Evolutionary conservation across 495 filamentous ascomycete genomes (phyloP), one percentile per base, ranked within the genome.

Genomic region (Clohesyomyces aquaticus): DNA sequence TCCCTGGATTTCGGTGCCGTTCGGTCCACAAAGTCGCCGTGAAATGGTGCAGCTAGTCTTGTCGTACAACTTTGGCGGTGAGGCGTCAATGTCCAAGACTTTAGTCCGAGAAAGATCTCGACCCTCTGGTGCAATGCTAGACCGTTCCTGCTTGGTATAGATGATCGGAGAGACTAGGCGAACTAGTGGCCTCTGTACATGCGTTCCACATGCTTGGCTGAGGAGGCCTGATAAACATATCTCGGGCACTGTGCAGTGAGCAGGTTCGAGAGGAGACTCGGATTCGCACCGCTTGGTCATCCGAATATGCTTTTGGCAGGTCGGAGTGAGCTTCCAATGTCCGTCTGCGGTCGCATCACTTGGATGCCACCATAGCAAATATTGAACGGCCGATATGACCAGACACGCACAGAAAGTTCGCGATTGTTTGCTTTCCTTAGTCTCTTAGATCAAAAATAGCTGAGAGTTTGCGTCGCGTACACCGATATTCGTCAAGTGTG

Each of bases 31-130:
- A n/a, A 22, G n/a, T 43, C 35, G 38, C 12, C 54, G 16, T n/a
- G 10, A 19, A 26, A 45, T 55, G 26, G 57, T 61, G 57, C 49
- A 23, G 56, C 57, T 50, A 50, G 49, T 50, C 43, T 49, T 28
- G 66, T 65, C 16, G 61, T 61, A 69, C 66, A 69, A 41, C 47
- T 65, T 62, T 57, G 41, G 66, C 61, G 66, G 66, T 69, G 61
- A 63, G 46, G 28, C 8, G 21, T 25, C 23, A 18, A 43, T 16
- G 18, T 60, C 61, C 55, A 61, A 60, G 49, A 55, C 55, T 46
- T 63, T 57, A 3, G 35, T 49, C 29, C 23, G 45, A 56, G 27
- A 8, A 18, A 42, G n/a, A 25, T 6, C 19, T 42, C 50, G 41
- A 27, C 28, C 27, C 28, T 46, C 22, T 58, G 21, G 55, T 11